These are phyloP conservation scores for Trichoderma erinaceum DNA, from an alignment of 495 filamentous ascomycete genomes.

Conservation along the genomic window DNA sequence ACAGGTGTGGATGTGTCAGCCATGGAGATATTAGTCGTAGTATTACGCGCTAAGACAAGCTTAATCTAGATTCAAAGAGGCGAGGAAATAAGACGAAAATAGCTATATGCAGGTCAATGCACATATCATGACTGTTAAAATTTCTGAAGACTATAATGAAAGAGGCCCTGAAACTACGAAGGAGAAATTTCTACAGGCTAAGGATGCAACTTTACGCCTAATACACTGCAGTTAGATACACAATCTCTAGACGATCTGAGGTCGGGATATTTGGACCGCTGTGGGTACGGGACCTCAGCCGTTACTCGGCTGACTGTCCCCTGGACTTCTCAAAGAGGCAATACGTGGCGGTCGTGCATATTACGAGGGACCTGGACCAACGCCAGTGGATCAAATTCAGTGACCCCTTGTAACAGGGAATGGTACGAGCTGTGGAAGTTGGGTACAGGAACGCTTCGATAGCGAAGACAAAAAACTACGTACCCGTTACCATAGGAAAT, in stretches of 20 bases:
- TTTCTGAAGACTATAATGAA: too few relatives aligned
- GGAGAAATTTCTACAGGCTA: too few relatives aligned
- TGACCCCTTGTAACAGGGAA: neutral
- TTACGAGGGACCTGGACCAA: neutral
- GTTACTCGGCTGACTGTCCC: slow-evolving; percentile 4
- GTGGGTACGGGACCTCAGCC: neutral
- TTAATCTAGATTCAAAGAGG: slow-evolving; percentile 3
- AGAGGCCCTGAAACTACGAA: too few relatives aligned
- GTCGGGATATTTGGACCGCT: too few relatives aligned
- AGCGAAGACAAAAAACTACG: neutral
- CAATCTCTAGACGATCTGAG: too few relatives aligned
- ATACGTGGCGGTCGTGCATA: neutral
- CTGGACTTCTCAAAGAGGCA: neutral
- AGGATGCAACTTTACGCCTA: too few relatives aligned
- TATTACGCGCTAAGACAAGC: slow-evolving; percentile 5
- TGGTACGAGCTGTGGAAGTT: neutral
- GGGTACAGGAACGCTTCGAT: neutral
- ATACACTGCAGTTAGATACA: too few relatives aligned
- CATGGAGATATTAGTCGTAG: slow-evolving; percentile 7
- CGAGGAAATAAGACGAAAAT: neutral
- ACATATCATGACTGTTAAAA: neutral
- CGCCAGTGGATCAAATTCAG: neutral
- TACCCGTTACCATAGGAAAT: neutral
- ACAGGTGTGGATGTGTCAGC: neutral
- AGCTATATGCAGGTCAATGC: neutral